phyloP scores from a whole-genome alignment of 352 stramenopile genomes.

The Phytophthora lateralis region DNA sequence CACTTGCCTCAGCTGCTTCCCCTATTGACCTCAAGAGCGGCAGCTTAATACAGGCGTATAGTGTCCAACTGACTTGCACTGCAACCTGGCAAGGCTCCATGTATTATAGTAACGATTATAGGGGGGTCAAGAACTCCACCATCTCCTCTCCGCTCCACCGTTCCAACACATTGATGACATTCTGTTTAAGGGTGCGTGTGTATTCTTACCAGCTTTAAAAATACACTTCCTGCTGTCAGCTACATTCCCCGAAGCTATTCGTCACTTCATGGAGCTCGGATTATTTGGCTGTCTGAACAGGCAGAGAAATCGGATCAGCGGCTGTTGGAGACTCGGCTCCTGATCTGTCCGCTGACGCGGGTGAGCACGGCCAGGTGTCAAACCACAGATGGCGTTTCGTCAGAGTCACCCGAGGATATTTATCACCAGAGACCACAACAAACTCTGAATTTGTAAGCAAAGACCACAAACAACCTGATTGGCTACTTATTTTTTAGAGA shows the following conservation, averaged over 20 bases:
- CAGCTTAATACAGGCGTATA: background rate
- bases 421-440: too few species aligned
- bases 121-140: background rate
- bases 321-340: background rate
- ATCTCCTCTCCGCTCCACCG: background rate
- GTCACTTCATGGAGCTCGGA: background rate
- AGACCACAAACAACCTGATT: too few species aligned
- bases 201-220: background rate
- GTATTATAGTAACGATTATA: background rate
- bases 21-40: background rate
- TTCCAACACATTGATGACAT: background rate
- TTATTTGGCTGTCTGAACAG: background rate
- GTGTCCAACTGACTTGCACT: background rate
- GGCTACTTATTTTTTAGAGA: too few species aligned
- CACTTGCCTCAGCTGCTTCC: background rate
- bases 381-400: background rate
- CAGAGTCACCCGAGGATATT: too few species aligned
- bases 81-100: background rate
- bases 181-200: too few species aligned
- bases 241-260: background rate
- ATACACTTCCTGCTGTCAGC: background rate
- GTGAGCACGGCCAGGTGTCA: background rate
- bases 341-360: background rate
- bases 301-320: slow-evolving; percentile 1
- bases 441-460: too few species aligned